These are phyloP conservation scores for Cymbopogon flexuosus DNA, from an alignment of 202 grass and related monocot genomes.

Conservation along the genomic window DNA sequence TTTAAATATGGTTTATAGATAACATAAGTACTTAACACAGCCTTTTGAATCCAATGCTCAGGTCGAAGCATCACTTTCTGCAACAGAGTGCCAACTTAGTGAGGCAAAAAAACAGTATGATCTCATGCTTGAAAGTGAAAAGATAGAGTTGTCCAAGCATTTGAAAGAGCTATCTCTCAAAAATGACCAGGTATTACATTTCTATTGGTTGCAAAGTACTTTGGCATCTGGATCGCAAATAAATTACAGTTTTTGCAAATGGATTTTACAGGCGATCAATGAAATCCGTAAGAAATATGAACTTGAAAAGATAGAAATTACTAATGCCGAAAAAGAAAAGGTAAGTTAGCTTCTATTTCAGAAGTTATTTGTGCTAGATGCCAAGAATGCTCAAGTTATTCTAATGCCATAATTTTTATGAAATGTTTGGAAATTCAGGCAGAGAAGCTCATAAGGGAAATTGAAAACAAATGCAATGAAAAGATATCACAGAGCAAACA, in stretches of 20 bases:
- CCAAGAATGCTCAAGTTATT: constrained; percentile 13
- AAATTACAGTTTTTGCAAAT: constrained; percentile 22
- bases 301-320: constrained; percentile 81
- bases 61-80: constrained; percentile 56
- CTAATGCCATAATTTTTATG: constrained; percentile 11
- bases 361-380: constrained; percentile 11
- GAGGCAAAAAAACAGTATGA: constrained; percentile 83
- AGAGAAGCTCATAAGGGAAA: constrained; percentile 74
- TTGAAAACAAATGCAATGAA: constrained; percentile 64
- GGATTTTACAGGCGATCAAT: constrained; percentile 74
- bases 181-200: constrained; percentile 82
- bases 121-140: constrained; percentile 87
- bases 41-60: constrained; percentile 39
- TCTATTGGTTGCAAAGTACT: constrained; percentile 9
- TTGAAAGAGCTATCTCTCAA: constrained; percentile 79
- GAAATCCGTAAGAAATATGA: constrained; percentile 88
- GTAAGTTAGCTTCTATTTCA: constrained; percentile 34
- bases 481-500: constrained; percentile 71
- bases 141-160: constrained; percentile 90
- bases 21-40: constrained; percentile 16
- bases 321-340: constrained; percentile 76
- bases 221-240: constrained; percentile 14
- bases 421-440: constrained; percentile 52
- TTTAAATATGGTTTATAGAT: constrained; percentile 21
- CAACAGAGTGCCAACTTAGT: constrained; percentile 67